Conservation (phyloP, 352 stramenopile genomes). For the Phytophthora megakarya region DNA sequence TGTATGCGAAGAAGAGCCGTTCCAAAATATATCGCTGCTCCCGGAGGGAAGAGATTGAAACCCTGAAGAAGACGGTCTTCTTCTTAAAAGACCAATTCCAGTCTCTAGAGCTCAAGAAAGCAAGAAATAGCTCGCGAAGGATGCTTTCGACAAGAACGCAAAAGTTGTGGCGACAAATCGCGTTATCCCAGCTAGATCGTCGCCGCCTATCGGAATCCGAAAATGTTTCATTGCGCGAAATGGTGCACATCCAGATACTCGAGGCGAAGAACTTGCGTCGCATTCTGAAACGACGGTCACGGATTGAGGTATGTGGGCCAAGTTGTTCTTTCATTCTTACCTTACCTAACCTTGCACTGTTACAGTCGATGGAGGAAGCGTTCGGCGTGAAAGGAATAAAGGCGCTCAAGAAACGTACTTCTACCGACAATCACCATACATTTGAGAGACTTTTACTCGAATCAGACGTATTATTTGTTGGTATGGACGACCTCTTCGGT, state of each 20-base stretch:
- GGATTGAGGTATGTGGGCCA: background rate
- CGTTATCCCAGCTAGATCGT: background rate
- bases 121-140: background rate
- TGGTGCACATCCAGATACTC: constrained; percentile 1
- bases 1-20: background rate
- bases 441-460: constrained; percentile 1
- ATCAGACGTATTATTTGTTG: constrained; percentile 11
- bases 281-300: background rate
- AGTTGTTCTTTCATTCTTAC: background rate
- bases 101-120: background rate
- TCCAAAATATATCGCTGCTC: background rate
- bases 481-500: constrained; percentile 15
- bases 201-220: background rate
- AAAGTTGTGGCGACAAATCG: background rate
- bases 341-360: background rate
- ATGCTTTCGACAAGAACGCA: background rate
- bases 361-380: constrained; percentile 1
- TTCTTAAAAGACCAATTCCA: background rate
- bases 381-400: background rate
- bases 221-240: background rate
- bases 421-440: background rate
- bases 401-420: background rate
- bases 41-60: background rate
- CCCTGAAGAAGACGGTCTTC: background rate
- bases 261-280: constrained; percentile 6